These are phyloP conservation scores for Chalciporus chontae DNA, from an alignment of 768 basidiomycete species.

Conservation along the genomic window DNA sequence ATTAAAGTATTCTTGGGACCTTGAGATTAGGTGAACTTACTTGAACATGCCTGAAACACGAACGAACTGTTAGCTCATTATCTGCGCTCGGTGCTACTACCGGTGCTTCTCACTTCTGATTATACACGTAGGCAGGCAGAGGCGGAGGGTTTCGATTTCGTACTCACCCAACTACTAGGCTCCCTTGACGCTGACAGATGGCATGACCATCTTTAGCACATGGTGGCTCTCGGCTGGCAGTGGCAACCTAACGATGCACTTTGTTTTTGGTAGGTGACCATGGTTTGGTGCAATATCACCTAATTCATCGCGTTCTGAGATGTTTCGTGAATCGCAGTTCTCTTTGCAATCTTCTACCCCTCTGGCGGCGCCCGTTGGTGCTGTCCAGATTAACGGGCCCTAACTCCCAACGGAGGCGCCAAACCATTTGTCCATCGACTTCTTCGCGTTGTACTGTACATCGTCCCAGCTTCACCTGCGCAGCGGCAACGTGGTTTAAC, in stretches of 20 bases:
- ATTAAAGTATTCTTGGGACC: not conserved
- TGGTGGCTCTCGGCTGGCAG: too few species aligned
- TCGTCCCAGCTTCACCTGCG: not conserved
- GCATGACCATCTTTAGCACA: too few species aligned
- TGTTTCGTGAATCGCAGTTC: not conserved
- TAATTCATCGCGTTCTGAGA: constrained; percentile 6
- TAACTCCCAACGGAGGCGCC: too few species aligned
- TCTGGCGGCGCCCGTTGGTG: too few species aligned
- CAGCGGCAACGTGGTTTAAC: constrained; percentile 23
- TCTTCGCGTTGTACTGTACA: not conserved
- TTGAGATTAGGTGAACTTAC: constrained; percentile 2
- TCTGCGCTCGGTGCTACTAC: constrained; percentile 4
- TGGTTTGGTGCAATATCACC: constrained; percentile 14
- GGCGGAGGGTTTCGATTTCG: constrained; percentile 10
- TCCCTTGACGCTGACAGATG: not conserved
- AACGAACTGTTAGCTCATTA: constrained; percentile 10
- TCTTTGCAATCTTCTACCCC: too few species aligned
- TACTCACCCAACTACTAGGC: constrained; percentile 2
- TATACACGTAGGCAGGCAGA: not conserved
- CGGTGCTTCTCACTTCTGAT: not conserved
- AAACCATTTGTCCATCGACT: too few species aligned
- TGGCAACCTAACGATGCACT: too few species aligned
- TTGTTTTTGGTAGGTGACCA: too few species aligned
- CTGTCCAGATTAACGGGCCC: not conserved
- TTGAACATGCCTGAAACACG: constrained; percentile 4